These are phyloP conservation scores for Phytopythium delawarense DNA, from an alignment of 352 stramenopile species.

Conservation along the genomic window DNA sequence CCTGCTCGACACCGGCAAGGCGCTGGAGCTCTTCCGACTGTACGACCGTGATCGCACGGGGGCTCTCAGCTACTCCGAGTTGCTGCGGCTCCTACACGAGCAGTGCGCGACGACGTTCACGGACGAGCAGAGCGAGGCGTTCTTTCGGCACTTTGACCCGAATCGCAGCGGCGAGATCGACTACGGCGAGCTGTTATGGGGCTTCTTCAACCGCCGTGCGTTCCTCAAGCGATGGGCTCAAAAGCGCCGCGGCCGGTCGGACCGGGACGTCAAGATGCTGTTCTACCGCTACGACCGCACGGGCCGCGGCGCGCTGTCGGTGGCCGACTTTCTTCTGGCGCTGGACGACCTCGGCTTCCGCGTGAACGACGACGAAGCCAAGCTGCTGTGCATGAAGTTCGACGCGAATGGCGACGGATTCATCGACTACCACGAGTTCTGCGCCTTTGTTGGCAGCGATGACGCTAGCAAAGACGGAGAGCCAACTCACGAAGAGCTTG, in stretches of 20 bases:
- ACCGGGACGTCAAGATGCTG: conserved; percentile 16
- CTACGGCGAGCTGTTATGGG: conserved; percentile 60
- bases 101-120: conserved; percentile 23
- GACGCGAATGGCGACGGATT: conserved; percentile 43
- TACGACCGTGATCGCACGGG: conserved; percentile 48
- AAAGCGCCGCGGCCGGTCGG: conserved; percentile 11
- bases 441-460: conserved; percentile 34
- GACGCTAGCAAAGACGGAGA: background rate
- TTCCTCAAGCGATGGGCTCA: conserved; percentile 55
- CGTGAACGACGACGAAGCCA: conserved; percentile 38
- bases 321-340: conserved; percentile 41
- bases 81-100: conserved; percentile 28
- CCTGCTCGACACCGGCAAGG: conserved; percentile 16
- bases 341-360: conserved; percentile 50
- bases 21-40: conserved; percentile 35
- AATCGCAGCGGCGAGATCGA: conserved; percentile 46
- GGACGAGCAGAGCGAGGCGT: conserved; percentile 30
- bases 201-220: conserved; percentile 52
- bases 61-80: conserved; percentile 42
- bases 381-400: conserved; percentile 49
- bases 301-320: conserved; percentile 29
- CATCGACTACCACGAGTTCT: conserved; percentile 64
- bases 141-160: conserved; percentile 48
- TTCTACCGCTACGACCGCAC: conserved; percentile 52
- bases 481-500: background rate